phyloP scores from a whole-genome alignment of 129 eudicot genomes.

The Helichrysum umbraculigerum region DNA sequence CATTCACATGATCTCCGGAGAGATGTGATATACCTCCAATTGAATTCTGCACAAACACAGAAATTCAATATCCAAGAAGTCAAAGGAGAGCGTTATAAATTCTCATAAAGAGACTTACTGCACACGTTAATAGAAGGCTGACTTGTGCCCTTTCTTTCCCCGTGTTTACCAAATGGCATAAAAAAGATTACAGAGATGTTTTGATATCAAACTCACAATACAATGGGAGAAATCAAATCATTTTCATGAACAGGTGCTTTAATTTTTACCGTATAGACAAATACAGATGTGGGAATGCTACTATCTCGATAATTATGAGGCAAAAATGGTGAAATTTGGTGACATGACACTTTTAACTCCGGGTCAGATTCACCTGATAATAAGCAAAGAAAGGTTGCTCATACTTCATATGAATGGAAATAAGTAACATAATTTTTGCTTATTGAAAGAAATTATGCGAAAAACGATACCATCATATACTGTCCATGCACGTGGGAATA shows the following conservation, averaged over 20 bases:
- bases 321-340: conserved; percentile 95
- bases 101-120: conserved; percentile 51
- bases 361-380: conserved; percentile 94
- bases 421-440: background rate
- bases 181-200: conserved; percentile 21
- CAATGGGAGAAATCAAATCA: background rate
- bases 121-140: conserved; percentile 97
- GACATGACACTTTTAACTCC: conserved; percentile 86
- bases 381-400: background rate
- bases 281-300: conserved; percentile 92
- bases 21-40: conserved; percentile 93
- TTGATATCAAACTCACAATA: conserved; percentile 23
- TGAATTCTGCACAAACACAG: conserved; percentile 60
- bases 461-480: conserved; percentile 78
- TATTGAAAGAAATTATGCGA: background rate
- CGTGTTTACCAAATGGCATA: conserved; percentile 79
- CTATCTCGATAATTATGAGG: conserved; percentile 95
- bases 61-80: conserved; percentile 9
- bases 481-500: conserved; percentile 97
- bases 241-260: background rate
- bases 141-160: conserved; percentile 98
- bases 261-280: conserved; percentile 79
- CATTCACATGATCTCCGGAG: conserved; percentile 94
- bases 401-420: background rate
- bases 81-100: background rate